phyloP scores from a whole-genome alignment of 148 eudicot genomes.

The Persicaria maculosa region DNA sequence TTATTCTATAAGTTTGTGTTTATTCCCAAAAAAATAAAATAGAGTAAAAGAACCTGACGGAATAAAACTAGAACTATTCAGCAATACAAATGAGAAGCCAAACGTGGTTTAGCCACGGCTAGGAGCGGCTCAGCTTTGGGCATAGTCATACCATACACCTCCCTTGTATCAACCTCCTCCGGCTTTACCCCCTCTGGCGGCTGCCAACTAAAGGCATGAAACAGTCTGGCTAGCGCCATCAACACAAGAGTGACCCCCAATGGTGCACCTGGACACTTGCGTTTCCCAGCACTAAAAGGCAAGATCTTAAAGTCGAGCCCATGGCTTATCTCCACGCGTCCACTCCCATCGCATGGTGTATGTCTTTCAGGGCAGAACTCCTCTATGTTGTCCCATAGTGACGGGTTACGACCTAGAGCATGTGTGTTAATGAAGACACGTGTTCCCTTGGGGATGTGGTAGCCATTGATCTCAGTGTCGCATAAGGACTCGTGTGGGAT shows the following conservation, averaged over 20 bases:
- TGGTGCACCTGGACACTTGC: constrained; percentile 96
- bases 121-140: constrained; percentile 68
- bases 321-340: constrained; percentile 96
- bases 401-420: constrained; percentile 65
- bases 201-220: constrained; percentile 74
- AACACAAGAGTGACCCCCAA: constrained; percentile 79
- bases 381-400: constrained; percentile 54
- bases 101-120: constrained; percentile 70
- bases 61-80: background rate
- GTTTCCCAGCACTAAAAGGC: constrained; percentile 87
- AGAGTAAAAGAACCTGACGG: background rate
- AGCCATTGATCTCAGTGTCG: constrained; percentile 72
- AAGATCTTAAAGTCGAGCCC: constrained; percentile 87
- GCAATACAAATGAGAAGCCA: constrained; percentile 46
- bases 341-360: constrained; percentile 32
- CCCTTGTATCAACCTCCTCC: constrained; percentile 60
- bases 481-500: constrained; percentile 86
- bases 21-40: background rate
- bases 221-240: constrained; percentile 81
- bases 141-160: constrained; percentile 99
- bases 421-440: constrained; percentile 98
- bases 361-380: constrained; percentile 80
- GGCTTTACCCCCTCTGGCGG: constrained; percentile 55
- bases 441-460: constrained; percentile 65
- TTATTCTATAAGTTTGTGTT: background rate